Base-by-base conservation (phyloP, 805 yeast genomes). In the Pichia pseudocactophila region DNA sequence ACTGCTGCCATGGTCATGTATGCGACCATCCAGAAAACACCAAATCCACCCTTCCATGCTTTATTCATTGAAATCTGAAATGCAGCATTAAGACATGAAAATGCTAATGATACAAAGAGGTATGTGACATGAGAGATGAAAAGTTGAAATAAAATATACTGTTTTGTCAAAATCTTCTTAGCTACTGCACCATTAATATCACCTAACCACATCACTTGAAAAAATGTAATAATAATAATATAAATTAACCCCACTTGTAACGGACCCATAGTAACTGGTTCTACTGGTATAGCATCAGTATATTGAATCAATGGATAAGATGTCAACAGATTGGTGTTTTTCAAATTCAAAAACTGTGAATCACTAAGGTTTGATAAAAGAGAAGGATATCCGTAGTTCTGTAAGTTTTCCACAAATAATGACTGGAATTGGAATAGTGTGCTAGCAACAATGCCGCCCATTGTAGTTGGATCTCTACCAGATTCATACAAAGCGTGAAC, bases 171-270 rank as follows among this genome's bases (percentile, higher is more conserved):
- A 22, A 55, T 18, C 30, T 75, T 55, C 26, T 68, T 61, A 0
- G 77, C 72, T 36, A 80, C 67, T 8, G 61, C 56, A 41, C 61
- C 64, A 55, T 83, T 82, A 15, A 80, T 51, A 18, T 71, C 73
- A 11, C 61, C 62, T 54, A 78, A 79, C 65, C 82, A 72, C 59
- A 68, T 72, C 51, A 81, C 71, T 50, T 78, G 80, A 70, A 85
- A 81, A 56, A 85, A 82, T 3, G 90, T 76, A 43, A 82, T 58
- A 56, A 84, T 77, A 52, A 84, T 71, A 56, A 82, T 65, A 56
- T 77, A 83, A 57, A 84, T 80, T 49, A 82, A 68, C 40, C 92
- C 92, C 46, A 83, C 80, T 57, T 82, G 90, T 4, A 77, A 59
- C 5, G 89, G 87, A 0, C 88, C 88, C 50, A 75, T 64, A 1